Base-by-base conservation (phyloP, 2,329 filamentous ascomycete genomes). In the Talaromyces islandicus region DNA sequence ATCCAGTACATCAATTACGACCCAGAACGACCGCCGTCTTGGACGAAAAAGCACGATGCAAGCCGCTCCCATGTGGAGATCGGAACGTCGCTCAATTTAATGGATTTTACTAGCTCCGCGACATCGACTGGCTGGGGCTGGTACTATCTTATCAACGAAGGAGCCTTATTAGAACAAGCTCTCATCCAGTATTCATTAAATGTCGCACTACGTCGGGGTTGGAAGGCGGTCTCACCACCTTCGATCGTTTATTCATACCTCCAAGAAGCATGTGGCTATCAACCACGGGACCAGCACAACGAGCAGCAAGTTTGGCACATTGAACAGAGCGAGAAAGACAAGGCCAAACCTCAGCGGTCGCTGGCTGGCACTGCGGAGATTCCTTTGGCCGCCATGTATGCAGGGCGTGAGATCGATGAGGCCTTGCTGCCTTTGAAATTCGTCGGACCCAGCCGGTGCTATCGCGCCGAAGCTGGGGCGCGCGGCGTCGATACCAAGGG, bases 131-230 rank as follows among this genome's bases (percentile, higher is more conserved):
- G 94, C 41, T 99, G 93, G 93, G 94, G 94, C 1, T 99, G 92
- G 91, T 99, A 99, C 78, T 97, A 92, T 75, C 85, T 99, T 11
- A 81, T 91, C n/a, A 91, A 93, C 70, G 92, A 96, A 70, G 94
- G 87, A 9, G 92, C 92, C 0, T 85, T 94, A 73, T 83, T 99
- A n/a, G 94, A 99, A 76, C 93, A 97, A 71, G 94, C 94, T 0
- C 83, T 99, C 3, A 79, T 97, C 12, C 88, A 93, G 72, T 97
- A 95, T 73, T 88, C 94, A 0, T 81, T 97, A 3, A 81, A 83
- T 10, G 84, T 90, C 1, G 90, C 90, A 9, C 85, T 87, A 59
- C 83, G 82, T 54, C 82, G 85, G 64, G 91, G 91, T 56, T 99
- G 92, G 91, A 85, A 81, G 43, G 83, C 88, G 60, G 90, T 95